phyloP scores from a whole-genome alignment of 495 filamentous ascomycete genomes.

The Extremus antarcticus region DNA sequence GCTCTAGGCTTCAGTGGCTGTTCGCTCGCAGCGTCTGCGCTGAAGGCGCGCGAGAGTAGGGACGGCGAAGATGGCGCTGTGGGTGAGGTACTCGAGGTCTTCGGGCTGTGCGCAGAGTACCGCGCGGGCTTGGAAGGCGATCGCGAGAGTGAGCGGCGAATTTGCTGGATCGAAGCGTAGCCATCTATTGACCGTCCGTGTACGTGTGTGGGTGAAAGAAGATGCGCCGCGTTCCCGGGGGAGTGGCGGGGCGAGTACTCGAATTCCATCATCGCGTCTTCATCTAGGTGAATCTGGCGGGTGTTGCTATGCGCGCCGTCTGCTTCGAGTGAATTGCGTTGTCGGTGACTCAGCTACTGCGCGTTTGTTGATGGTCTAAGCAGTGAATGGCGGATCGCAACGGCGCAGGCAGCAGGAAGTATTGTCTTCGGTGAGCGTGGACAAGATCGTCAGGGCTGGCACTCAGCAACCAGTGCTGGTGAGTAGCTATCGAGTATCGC shows the following conservation, averaged over 20 bases:
- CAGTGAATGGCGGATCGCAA: not conserved
- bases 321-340: no score
- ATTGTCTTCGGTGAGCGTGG: not conserved
- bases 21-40: conserved; percentile 6
- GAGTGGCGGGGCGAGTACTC: conserved; percentile 30
- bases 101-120: conserved; percentile 4
- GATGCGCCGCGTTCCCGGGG: conserved; percentile 61
- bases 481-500: not conserved
- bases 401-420: not conserved
- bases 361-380: not conserved
- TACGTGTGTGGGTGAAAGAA: conserved; percentile 71
- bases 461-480: not conserved
- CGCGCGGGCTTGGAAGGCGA: conserved; percentile 67
- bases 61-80: conserved; percentile 7
- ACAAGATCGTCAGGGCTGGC: not conserved
- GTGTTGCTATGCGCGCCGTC: not conserved
- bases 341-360: not conserved
- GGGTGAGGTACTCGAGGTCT: conserved; percentile 7
- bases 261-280: conserved; percentile 27
- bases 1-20: conserved; percentile 16
- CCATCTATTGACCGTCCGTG: conserved; percentile 71
- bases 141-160: conserved; percentile 73
- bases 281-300: conserved; percentile 3
- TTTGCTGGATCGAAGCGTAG: conserved; percentile 59
- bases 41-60: conserved; percentile 8